A percentile compares a stretch with the other conserved stretches of the same genome.
phyloP scores from a whole-genome alignment of 805 yeast species.

The Starmerella khaoyaiensis region DNA sequence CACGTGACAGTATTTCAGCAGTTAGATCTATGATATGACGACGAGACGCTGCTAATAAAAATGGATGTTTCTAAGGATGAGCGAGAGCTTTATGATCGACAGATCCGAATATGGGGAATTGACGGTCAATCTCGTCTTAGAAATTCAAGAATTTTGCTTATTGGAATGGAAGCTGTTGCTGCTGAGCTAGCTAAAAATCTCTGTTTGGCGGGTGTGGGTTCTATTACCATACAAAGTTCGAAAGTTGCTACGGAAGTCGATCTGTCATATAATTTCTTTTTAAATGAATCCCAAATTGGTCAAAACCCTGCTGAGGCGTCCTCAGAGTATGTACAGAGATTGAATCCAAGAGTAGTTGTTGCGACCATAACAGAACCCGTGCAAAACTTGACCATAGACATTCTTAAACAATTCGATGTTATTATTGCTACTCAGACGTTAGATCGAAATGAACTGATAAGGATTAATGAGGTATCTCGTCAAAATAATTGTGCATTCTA shows the following conservation, averaged over 20 bases:
- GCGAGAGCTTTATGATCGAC: conserved; percentile 64
- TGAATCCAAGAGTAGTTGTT: conserved; percentile 68
- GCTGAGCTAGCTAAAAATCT: conserved; percentile 67
- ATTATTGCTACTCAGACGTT: conserved; percentile 61
- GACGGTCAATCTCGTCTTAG: conserved; percentile 74
- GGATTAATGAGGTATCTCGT: conserved; percentile 48
- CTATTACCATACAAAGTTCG: conserved; percentile 46
- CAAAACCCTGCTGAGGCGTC: conserved; percentile 34
- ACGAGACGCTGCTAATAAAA: neutral
- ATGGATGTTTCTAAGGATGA: conserved; percentile 20
- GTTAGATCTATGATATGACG: no score
- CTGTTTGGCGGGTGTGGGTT: conserved; percentile 60
- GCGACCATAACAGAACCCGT: conserved; percentile 31
- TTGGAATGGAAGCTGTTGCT: conserved; percentile 66
- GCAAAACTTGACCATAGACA: conserved; percentile 24
- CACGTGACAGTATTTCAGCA: no score
- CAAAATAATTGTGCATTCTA: conserved; percentile 49
- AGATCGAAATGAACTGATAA: conserved; percentile 28
- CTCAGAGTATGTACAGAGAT: conserved; percentile 44
- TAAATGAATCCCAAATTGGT: conserved; percentile 36
- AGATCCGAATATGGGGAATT: conserved; percentile 90
- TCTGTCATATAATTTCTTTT: conserved; percentile 50
- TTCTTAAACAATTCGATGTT: conserved; percentile 47
- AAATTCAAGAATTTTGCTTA: conserved; percentile 53
- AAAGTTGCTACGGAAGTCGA: conserved; percentile 33